These are phyloP conservation scores for Aspergillus melleus DNA, from an alignment of 2,329 filamentous ascomycete species.

Conservation along the genomic window DNA sequence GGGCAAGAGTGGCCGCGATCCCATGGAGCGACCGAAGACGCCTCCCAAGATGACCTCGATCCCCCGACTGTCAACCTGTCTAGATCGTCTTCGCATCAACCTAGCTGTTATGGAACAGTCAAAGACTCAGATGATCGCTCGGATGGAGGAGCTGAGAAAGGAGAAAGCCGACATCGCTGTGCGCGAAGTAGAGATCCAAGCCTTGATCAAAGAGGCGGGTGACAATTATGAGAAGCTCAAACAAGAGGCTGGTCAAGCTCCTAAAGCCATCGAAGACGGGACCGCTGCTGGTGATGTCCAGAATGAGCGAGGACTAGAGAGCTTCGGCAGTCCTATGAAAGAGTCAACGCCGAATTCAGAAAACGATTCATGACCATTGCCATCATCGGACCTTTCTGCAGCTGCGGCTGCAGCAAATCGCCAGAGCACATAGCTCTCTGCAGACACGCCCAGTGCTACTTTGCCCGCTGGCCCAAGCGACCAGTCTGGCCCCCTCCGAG, in stretches of 20 bases:
- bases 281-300: slow-evolving; percentile 29
- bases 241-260: slow-evolving; percentile 40
- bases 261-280: slow-evolving; percentile 24
- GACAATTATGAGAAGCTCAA: slow-evolving; percentile 65
- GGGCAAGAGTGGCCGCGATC: slow-evolving; percentile 48
- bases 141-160: slow-evolving; percentile 65
- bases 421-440: too few relatives aligned
- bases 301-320: slow-evolving; percentile 39
- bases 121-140: slow-evolving; percentile 59
- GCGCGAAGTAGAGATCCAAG: slow-evolving; percentile 77
- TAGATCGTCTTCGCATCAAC: slow-evolving; percentile 63
- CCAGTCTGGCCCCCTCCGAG: too few relatives aligned
- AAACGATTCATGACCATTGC: slow-evolving; percentile 22
- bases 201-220: slow-evolving; percentile 76
- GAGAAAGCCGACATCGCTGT: slow-evolving; percentile 69
- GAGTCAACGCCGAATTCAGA: slow-evolving; percentile 27
- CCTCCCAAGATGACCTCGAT: slow-evolving; percentile 76
- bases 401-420: background rate
- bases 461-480: too few relatives aligned
- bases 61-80: slow-evolving; percentile 68
- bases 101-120: slow-evolving; percentile 64
- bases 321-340: slow-evolving; percentile 33
- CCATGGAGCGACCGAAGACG: slow-evolving; percentile 50
- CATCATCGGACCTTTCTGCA: too few relatives aligned
- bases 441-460: too few relatives aligned